These are phyloP conservation scores for Nothophoma quercina DNA, from an alignment of 2,329 filamentous ascomycete genomes.

Conservation along the genomic window DNA sequence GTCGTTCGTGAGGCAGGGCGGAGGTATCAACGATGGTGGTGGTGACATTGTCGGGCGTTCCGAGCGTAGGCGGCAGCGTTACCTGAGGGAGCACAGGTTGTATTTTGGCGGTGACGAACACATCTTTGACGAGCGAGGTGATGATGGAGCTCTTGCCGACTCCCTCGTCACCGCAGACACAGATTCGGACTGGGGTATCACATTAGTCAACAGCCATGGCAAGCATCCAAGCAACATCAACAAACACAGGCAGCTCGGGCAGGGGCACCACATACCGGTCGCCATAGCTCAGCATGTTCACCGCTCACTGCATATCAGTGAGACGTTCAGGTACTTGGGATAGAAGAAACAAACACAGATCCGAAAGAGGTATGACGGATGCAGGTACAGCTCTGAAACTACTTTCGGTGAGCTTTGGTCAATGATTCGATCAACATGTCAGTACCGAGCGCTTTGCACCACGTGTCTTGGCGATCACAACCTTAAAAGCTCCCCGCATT, in stretches of 20 bases:
- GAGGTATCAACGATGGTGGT: conserved; percentile 98
- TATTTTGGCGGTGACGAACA: conserved; percentile 95
- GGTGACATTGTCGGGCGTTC: conserved; percentile 94
- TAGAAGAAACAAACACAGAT: background rate
- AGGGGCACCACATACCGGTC: conserved; percentile 32
- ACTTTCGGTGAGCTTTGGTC: conserved; percentile 8
- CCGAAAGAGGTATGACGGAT: background rate
- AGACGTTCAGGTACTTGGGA: background rate
- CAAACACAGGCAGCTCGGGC: background rate
- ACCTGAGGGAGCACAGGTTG: conserved; percentile 93
- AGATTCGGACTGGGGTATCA: conserved; percentile 75
- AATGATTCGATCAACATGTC: conserved; percentile 16
- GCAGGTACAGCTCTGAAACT: conserved; percentile 8
- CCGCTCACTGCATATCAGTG: conserved; percentile 20
- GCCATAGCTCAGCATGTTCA: conserved; percentile 36
- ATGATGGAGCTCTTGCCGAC: conserved; percentile 67
- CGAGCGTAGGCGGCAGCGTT: conserved; percentile 90
- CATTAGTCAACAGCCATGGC: conserved; percentile 12
- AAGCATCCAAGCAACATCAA: conserved; percentile 8
- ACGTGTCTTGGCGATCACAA: conserved; percentile 15
- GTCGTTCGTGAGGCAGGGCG: conserved; percentile 90
- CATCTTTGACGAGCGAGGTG: conserved; percentile 94
- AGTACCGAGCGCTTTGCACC: conserved; percentile 6
- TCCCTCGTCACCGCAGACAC: conserved; percentile 94
- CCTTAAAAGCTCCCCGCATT: conserved; percentile 19